Percentiles rank a stretch among this genome's conserved stretches.
These are phyloP conservation scores for Volutella citrinella DNA, from an alignment of 2,329 filamentous ascomycete genomes.

Conservation along the genomic window DNA sequence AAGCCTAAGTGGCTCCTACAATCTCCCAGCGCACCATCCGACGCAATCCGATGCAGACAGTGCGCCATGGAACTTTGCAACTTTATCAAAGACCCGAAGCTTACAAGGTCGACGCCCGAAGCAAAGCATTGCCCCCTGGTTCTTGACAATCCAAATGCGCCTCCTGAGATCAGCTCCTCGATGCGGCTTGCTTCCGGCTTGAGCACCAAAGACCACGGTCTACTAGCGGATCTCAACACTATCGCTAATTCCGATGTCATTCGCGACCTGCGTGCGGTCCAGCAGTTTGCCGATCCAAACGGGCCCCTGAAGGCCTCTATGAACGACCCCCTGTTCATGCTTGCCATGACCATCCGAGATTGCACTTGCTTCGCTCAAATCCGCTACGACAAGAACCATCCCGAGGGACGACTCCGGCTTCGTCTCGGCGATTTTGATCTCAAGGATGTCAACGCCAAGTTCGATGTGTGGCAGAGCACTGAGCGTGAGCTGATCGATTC, in stretches of 20 bases:
- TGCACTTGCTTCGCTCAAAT: conserved; percentile 73
- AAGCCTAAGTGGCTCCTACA: conserved; percentile 84
- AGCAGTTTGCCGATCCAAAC: conserved; percentile 40
- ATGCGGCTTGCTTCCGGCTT: conserved; percentile 37
- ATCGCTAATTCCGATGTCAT: conserved; percentile 34
- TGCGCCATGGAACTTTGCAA: conserved; percentile 56
- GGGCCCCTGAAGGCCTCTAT: conserved; percentile 42
- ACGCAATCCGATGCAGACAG: conserved; percentile 67
- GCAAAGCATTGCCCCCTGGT: conserved; percentile 62
- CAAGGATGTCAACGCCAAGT: conserved; percentile 66
- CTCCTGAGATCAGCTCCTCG: conserved; percentile 41
- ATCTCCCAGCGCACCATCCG: conserved; percentile 65
- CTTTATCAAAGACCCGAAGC: conserved; percentile 30
- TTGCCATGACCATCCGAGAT: conserved; percentile 79
- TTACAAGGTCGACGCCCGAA: conserved; percentile 32
- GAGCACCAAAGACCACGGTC: conserved; percentile 25
- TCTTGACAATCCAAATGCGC: conserved; percentile 51
- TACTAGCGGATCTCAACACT: conserved; percentile 21
- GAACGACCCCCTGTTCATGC: conserved; percentile 49
- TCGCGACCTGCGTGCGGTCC: conserved; percentile 32
- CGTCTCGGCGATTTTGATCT: conserved; percentile 75
- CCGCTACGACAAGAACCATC: conserved; percentile 19
- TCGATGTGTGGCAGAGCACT: conserved; percentile 63
- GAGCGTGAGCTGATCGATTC: conserved; percentile 62
- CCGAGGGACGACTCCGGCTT: conserved; percentile 41